These are phyloP conservation scores for Saccharomycopsis lassenensis DNA, from an alignment of 805 yeast genomes.

Conservation along the genomic window DNA sequence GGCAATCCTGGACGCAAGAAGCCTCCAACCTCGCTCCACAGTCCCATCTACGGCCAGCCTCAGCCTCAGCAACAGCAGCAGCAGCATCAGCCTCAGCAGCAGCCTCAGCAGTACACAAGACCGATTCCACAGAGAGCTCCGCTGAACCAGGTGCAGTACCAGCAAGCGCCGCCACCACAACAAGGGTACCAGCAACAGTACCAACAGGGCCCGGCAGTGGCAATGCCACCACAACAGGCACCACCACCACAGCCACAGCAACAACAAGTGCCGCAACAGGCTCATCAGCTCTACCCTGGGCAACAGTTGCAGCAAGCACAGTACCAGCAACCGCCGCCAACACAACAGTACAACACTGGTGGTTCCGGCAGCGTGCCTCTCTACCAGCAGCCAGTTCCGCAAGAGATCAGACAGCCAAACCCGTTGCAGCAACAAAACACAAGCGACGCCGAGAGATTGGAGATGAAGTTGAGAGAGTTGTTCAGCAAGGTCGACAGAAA, in stretches of 20 bases:
- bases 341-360: background rate
- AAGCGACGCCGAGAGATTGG: slow-evolving; percentile 23
- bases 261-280: slow-evolving; percentile 8
- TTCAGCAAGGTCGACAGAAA: slow-evolving; percentile 47
- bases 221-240: slow-evolving; percentile 8
- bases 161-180: slow-evolving; percentile 15
- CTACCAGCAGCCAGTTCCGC: slow-evolving; percentile 12
- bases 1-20: too few relatives aligned
- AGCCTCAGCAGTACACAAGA: slow-evolving; percentile 13
- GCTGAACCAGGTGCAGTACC: too few relatives aligned
- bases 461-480: slow-evolving; percentile 36
- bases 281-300: slow-evolving; percentile 9
- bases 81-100: slow-evolving; percentile 14
- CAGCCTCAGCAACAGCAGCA: slow-evolving; percentile 19
- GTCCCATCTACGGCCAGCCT: too few relatives aligned
- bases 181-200: slow-evolving; percentile 7
- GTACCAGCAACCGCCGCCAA: slow-evolving; percentile 3
- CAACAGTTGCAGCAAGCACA: slow-evolving; percentile 8
- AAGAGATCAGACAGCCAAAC: slow-evolving; percentile 14
- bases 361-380: background rate
- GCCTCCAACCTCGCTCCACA: too few relatives aligned
- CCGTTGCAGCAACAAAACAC: slow-evolving; percentile 13
- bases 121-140: too few relatives aligned
- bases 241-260: slow-evolving; percentile 14
- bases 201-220: slow-evolving; percentile 2